phyloP scores from a whole-genome alignment of 2,329 filamentous ascomycete species.

The Claviceps purpurea region DNA sequence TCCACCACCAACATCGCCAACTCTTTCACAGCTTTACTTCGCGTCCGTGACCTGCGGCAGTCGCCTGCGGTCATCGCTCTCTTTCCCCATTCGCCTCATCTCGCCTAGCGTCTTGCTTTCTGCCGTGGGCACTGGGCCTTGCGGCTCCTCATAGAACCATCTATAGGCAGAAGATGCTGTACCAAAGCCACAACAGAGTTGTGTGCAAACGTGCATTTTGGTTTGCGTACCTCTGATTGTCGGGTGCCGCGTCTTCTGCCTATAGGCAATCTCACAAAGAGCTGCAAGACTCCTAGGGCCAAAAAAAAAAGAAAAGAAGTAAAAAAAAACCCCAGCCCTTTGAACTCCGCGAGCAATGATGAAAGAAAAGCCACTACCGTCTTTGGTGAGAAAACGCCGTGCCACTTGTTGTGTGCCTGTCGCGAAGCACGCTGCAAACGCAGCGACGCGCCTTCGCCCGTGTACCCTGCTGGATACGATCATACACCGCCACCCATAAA shows the following conservation, averaged over 20 bases:
- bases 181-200: too few relatives aligned
- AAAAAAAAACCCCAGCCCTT: not conserved
- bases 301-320: not conserved
- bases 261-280: slow-evolving; percentile 2
- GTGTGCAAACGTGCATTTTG: too few relatives aligned
- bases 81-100: not conserved
- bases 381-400: too few relatives aligned
- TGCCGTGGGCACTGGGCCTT: too few relatives aligned
- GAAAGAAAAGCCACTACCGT: too few relatives aligned
- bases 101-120: not conserved
- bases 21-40: slow-evolving; percentile 1
- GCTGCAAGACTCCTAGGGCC: not conserved
- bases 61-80: not conserved
- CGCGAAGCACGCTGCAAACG: not conserved
- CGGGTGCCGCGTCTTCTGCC: slow-evolving; percentile 2
- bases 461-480: not conserved
- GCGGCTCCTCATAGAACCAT: too few relatives aligned
- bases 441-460: not conserved
- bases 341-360: not conserved
- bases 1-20: slow-evolving; percentile 1
- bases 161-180: too few relatives aligned
- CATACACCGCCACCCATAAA: slow-evolving; percentile 50
- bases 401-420: too few relatives aligned
- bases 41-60: not conserved
- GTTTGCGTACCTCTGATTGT: not conserved